Base-by-base conservation (phyloP, 768 basidiomycete genomes). In the Tulasnella sp. region DNA sequence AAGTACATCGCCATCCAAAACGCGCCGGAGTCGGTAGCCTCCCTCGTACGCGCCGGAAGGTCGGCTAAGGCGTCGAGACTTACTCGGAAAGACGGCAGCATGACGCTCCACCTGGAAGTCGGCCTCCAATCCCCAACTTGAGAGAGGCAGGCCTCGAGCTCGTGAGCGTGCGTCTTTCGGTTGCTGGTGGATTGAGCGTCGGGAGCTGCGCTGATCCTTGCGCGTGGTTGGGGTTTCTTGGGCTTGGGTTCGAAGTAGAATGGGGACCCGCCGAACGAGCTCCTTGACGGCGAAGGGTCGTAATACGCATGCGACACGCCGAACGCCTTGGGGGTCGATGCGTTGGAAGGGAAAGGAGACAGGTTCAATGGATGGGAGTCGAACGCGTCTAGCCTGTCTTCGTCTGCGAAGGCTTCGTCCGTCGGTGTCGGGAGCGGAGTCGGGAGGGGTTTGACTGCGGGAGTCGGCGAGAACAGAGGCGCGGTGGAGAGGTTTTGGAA, bases 1-100 rank as follows among this genome's bases (percentile, higher is more conserved):
- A 99, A 98, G 82, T 98, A 98, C 74, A 93, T 82, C 3, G 80
- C 76, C 17, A 98, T 85, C 92, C 92, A 95, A 47, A 47, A 47
- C 2, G 17, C 44, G 7, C 44, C 44, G 11, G 44, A n/a, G 5
- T 47, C 44, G 44, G n/a, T 47, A 17, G 26, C 11, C 3, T 47
- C 19, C 19, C 44, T 19, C 19, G 26, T 9, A 8, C 17, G 44
- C 44, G 44, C 9, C 6, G 44, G 44, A 22, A 47, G 11, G 19
- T 47, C 44, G 1, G 44, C 19, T 22, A 47, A 47, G 14, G 12
- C 17, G 19, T 47, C 44, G 44, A 47, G 11, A 22, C 44, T 47
- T 7, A 22, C 44, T 7, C 44, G 19, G 44, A 47, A 9, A 19
- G 44, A 47, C 8, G 44, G 44, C 44, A 22, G 9, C 44, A 47